Conservation (phyloP, 306 rosid genomes). For the Trifolium subterraneum region DNA sequence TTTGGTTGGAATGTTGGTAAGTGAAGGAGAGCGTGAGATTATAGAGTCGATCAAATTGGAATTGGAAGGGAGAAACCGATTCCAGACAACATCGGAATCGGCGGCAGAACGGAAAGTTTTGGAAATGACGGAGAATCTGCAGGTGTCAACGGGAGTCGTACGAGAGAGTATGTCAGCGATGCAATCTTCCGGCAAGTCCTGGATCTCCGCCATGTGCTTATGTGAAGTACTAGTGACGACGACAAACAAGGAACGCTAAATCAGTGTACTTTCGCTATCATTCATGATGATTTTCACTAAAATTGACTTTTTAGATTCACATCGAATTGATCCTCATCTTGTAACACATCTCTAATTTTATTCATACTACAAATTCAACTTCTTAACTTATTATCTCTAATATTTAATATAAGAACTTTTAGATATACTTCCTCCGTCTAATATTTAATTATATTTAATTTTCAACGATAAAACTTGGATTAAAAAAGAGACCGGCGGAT, state of each 20-base stretch:
- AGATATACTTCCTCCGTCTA: too few relatives aligned
- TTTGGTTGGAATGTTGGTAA: conserved; percentile 15
- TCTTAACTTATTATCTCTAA: too few relatives aligned
- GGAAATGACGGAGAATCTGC: conserved; percentile 33
- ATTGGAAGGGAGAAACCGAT: conserved; percentile 36
- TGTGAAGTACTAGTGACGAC: background rate
- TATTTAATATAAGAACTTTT: too few relatives aligned
- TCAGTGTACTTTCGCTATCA: background rate
- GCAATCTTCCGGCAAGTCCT: conserved; percentile 34
- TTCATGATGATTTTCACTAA: too few relatives aligned
- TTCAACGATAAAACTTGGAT: too few relatives aligned
- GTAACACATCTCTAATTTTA: too few relatives aligned
- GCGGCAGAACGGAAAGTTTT: conserved; percentile 31
- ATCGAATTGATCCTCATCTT: too few relatives aligned
- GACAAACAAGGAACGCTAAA: too few relatives aligned
- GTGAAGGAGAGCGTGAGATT: conserved; percentile 16
- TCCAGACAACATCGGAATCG: conserved; percentile 30
- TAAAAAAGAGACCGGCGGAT: too few relatives aligned
- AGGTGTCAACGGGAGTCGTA: conserved; percentile 29
- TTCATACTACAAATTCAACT: too few relatives aligned
- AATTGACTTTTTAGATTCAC: too few relatives aligned
- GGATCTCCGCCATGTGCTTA: background rate
- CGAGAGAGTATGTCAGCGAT: conserved; percentile 3
- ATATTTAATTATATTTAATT: too few relatives aligned
- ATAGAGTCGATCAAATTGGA: background rate